Evolutionary conservation across 345 rosid genomes (phyloP).

Genomic region (Excoecaria cochinchinensis): DNA sequence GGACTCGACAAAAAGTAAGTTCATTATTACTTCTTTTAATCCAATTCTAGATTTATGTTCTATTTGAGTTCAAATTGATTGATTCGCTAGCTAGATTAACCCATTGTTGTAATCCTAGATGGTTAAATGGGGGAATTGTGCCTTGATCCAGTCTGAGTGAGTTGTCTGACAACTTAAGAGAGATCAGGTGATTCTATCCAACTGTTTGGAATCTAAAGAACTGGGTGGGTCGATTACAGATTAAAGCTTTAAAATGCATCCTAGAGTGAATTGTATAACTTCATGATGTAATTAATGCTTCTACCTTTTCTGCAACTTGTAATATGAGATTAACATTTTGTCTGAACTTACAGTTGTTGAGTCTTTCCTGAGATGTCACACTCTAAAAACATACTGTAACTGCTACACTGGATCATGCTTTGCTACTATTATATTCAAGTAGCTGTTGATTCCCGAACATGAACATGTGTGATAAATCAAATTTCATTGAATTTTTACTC

Average conservation of each 20-base stretch:
- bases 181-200: conserved; percentile 13
- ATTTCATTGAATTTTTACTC: neutral
- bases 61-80: neutral
- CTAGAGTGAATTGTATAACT: conserved; percentile 2
- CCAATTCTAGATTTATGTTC: neutral
- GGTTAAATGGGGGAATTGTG: conserved; percentile 22
- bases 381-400: neutral
- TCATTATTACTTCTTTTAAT: neutral
- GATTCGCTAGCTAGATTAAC: conserved; percentile 21
- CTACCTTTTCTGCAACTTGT: neutral
- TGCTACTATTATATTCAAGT: neutral
- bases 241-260: neutral
- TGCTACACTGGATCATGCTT: neutral
- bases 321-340: neutral
- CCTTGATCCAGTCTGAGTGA: conserved; percentile 20
- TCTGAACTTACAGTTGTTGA: neutral
- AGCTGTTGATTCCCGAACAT: neutral
- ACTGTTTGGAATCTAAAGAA: neutral
- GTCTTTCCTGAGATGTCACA: neutral
- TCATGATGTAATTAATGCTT: no score
- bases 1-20: conserved; percentile 70
- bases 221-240: neutral
- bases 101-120: conserved; percentile 12
- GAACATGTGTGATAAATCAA: neutral
- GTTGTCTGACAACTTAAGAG: conserved; percentile 20